A percentile compares a stretch with the other conserved stretches of the same genome.
phyloP scores from a whole-genome alignment of 805 yeast genomes.

The Wickerhamomyces alni region DNA sequence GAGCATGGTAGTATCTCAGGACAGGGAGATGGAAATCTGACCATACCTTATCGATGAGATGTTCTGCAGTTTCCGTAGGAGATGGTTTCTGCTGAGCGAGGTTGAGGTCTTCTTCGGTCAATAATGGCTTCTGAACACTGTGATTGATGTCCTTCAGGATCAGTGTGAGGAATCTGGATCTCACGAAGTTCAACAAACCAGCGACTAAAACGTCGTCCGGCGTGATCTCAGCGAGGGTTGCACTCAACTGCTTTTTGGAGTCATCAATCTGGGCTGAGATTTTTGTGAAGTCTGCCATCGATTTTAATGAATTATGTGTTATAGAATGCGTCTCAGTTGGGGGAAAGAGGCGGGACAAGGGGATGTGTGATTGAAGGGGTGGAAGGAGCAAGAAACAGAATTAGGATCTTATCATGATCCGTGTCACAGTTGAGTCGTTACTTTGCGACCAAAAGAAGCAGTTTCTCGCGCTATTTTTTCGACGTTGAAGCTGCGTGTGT shows the following conservation, averaged over 20 bases:
- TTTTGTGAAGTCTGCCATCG: slow-evolving; percentile 1
- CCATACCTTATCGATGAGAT: slow-evolving; percentile 51
- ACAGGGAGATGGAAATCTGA: slow-evolving; percentile 58
- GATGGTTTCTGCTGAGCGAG: slow-evolving; percentile 9
- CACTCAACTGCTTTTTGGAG: slow-evolving; percentile 9
- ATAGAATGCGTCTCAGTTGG: not conserved
- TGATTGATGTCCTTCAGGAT: slow-evolving; percentile 32
- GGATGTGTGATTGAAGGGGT: too few species aligned
- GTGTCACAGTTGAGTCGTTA: too few species aligned
- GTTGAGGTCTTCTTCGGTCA: slow-evolving; percentile 1
- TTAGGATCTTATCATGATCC: not conserved
- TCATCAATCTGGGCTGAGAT: slow-evolving; percentile 5
- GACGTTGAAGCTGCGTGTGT: too few species aligned
- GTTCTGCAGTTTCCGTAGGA: slow-evolving; percentile 13
- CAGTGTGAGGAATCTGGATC: slow-evolving; percentile 39
- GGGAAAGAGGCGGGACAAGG: not conserved
- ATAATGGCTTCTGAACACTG: slow-evolving; percentile 1
- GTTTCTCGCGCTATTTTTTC: too few species aligned
- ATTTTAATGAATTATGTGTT: not conserved
- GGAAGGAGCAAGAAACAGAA: too few species aligned
- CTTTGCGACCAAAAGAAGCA: too few species aligned
- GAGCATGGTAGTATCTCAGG: slow-evolving; percentile 39
- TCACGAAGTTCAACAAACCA: slow-evolving; percentile 44
- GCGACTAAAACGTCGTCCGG: slow-evolving; percentile 18
- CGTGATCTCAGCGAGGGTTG: slow-evolving; percentile 4